Base-by-base conservation (phyloP, 2,329 filamentous ascomycete genomes). In the Clarireedia monteithiana region DNA sequence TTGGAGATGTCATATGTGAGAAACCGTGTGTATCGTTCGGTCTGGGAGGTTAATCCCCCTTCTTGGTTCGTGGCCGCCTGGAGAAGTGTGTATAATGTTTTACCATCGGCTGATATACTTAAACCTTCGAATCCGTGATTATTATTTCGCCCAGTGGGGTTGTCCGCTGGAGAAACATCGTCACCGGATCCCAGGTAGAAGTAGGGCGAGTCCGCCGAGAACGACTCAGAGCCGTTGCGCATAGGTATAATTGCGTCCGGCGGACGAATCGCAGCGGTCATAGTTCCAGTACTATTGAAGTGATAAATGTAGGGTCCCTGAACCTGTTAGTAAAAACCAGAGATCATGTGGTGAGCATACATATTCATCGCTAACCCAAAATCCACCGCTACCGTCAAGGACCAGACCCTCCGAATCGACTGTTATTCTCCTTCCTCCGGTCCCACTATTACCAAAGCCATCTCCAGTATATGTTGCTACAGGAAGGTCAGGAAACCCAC, bases 61-160 rank as follows among this genome's bases (percentile, higher is more conserved):
- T 85, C 81, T 63, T 86, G 82, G 57, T 79, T 76, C 4, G 82
- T 72, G 0, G 85, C 84, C 1, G 81, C 82, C 67, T 91, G 86
- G 23, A 88, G 72, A 56, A 89, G 74, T 1, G 79, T 78, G 65
- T 81, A 89, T 10, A 89, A 72, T 2, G 75, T 80, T 59, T 80
- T 82, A 9, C 84, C 83, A 60, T 86, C 81, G 0, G 77, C 73
- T 3, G 79, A 82, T n/a, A 79, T 70, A 0, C 83, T 85, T 49
- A 90, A 70, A 0, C 82, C 85, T 69, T 90, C 86, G 49, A 89
- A 81, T n/a, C 86, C 86, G 67, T 88, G 85, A 68, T 90, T 90
- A 68, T 90, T 89, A 54, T 77, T 74, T 20, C 86, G 79, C 12
- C 86, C 86, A 0, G 77, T 77, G 1, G 76, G 74, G 0, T 84